A percentile compares a stretch with the other conserved stretches of the same genome.
phyloP scores from a whole-genome alignment of 257 asterid genomes.

The Gynochthodes officinalis region DNA sequence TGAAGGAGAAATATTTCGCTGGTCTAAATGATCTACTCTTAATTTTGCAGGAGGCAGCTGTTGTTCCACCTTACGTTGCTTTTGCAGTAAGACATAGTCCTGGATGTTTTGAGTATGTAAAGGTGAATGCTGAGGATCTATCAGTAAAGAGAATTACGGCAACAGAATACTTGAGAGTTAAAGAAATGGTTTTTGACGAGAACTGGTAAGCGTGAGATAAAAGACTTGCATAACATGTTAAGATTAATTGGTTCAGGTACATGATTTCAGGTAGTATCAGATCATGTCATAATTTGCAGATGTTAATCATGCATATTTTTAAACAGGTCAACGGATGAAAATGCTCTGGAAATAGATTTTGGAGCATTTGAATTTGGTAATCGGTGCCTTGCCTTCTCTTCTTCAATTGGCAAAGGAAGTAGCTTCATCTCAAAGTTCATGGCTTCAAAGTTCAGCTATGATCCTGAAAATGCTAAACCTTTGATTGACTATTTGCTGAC shows the following conservation, averaged over 20 bases:
- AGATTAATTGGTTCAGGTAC: background rate
- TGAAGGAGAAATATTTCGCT: background rate
- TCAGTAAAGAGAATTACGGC: slow-evolving; percentile 50
- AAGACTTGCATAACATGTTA: background rate
- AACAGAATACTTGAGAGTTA: slow-evolving; percentile 58
- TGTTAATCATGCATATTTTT: background rate
- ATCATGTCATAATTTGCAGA: background rate
- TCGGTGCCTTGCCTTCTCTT: slow-evolving; percentile 45
- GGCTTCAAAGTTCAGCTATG: slow-evolving; percentile 52
- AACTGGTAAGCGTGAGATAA: slow-evolving; percentile 40
- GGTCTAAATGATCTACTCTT: background rate
- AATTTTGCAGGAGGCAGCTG: slow-evolving; percentile 66
- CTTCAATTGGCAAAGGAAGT: slow-evolving; percentile 66
- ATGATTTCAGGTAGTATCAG: background rate
- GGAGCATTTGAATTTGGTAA: slow-evolving; percentile 52
- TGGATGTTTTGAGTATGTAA: slow-evolving; percentile 67
- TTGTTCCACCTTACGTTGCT: slow-evolving; percentile 74
- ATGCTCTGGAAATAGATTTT: slow-evolving; percentile 70
- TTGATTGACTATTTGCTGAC: slow-evolving; percentile 55
- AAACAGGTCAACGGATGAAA: slow-evolving; percentile 75
- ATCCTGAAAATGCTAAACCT: slow-evolving; percentile 50
- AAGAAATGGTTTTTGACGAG: slow-evolving; percentile 59
- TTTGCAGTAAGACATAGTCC: slow-evolving; percentile 67
- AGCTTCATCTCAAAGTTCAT: slow-evolving; percentile 53
- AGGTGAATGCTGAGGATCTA: slow-evolving; percentile 56